phyloP scores from a whole-genome alignment of 129 eudicot species.

The Arctium minus region DNA sequence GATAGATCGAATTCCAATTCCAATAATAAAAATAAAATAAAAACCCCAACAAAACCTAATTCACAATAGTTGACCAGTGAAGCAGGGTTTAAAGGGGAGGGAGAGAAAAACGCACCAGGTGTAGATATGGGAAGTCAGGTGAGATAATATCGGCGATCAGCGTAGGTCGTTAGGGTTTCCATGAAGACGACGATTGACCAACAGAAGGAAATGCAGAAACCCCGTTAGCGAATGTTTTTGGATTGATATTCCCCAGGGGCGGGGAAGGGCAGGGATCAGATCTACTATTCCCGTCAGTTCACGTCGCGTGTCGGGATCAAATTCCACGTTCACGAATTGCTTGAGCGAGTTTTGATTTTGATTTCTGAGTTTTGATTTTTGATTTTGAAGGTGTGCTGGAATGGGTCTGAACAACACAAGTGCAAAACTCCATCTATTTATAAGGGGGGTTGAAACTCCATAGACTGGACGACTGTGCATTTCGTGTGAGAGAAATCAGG shows the following conservation, averaged over 20 bases:
- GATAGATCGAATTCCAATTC: neutral
- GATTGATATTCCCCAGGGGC: slow-evolving; percentile 14
- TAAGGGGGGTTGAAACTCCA: too few species aligned
- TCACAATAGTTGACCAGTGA: neutral
- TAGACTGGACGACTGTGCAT: too few species aligned
- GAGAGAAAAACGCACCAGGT: slow-evolving; percentile 3
- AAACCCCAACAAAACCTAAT: neutral
- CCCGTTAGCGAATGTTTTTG: neutral
- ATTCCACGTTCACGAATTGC: too few species aligned
- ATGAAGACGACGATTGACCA: slow-evolving; percentile 28
- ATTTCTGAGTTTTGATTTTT: too few species aligned
- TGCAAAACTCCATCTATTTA: too few species aligned
- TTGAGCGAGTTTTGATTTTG: too few species aligned
- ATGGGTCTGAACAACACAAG: too few species aligned
- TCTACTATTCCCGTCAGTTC: slow-evolving; percentile 17
- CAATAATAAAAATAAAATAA: neutral
- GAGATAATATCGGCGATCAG: slow-evolving; percentile 9
- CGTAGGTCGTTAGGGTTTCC: slow-evolving; percentile 32
- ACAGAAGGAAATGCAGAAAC: slow-evolving; percentile 8
- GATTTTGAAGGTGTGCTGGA: too few species aligned
- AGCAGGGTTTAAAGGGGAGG: neutral
- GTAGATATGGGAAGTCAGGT: neutral
- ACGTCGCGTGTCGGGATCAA: neutral
- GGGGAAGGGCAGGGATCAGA: neutral
- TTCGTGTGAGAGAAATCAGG: too few species aligned